A percentile compares a stretch with the other conserved stretches of the same genome.
Evolutionary conservation across 75 land plant genomes (phyloP).

Genomic region (Sequoia sempervirens): DNA sequence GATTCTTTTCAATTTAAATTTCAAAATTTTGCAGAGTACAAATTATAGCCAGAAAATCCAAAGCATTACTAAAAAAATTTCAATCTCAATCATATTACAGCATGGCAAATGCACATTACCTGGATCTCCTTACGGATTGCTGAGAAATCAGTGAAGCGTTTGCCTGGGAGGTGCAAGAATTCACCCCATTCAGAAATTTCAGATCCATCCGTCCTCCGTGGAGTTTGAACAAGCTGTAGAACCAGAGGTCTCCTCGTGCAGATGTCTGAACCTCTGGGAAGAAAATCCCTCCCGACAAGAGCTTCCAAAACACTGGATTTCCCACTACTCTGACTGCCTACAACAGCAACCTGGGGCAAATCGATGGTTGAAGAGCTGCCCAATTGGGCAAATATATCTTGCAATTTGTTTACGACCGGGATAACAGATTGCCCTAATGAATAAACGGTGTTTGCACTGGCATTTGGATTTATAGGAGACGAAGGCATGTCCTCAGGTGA

Average conservation of each 20-base stretch:
- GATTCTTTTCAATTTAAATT: not conserved
- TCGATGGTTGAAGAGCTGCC: constrained; percentile 75
- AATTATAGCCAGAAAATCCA: not conserved
- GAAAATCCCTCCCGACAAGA: constrained; percentile 79
- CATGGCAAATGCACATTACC: constrained; percentile 26
- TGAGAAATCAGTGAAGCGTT: constrained; percentile 63
- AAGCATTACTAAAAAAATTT: not conserved
- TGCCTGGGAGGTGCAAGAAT: constrained; percentile 70
- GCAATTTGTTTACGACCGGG: constrained; percentile 84
- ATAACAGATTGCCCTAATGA: constrained; percentile 69
- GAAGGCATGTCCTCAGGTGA: constrained; percentile 1
- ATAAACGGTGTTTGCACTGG: not conserved
- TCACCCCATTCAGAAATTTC: constrained; percentile 65
- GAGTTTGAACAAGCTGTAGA: constrained; percentile 65
- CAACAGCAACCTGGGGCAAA: constrained; percentile 87
- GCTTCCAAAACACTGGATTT: constrained; percentile 93
- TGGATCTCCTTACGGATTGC: constrained; percentile 79
- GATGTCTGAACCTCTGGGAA: constrained; percentile 76
- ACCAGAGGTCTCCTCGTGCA: constrained; percentile 86
- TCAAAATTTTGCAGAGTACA: not conserved
- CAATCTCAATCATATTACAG: not conserved
- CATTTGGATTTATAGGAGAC: not conserved
- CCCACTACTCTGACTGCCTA: constrained; percentile 95
- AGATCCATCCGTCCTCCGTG: constrained; percentile 30
- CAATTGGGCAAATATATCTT: constrained; percentile 82